A percentile compares a stretch with the other conserved stretches of the same genome.
Evolutionary conservation across 495 filamentous ascomycete species (phyloP).

Genomic region (Echria macrotheca): DNA sequence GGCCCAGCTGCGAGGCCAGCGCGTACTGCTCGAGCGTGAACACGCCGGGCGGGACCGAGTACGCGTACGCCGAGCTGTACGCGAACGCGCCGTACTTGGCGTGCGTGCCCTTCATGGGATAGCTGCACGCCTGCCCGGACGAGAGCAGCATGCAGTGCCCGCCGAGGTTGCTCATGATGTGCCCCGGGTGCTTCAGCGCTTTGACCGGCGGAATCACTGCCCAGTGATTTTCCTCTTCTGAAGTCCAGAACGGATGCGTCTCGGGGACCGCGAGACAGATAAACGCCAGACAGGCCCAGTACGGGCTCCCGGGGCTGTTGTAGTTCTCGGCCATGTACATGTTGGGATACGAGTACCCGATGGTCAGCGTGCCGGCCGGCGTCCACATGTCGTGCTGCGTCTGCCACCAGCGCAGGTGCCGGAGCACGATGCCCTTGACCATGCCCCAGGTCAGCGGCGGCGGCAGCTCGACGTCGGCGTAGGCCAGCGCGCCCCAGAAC

Average conservation of each 20-base stretch:
- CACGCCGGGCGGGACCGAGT: slow-evolving; percentile 69
- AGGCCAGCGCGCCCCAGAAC: slow-evolving; percentile 74
- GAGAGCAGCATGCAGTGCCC: slow-evolving; percentile 68
- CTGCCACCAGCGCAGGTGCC: slow-evolving; percentile 75
- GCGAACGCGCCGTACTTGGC: slow-evolving; percentile 79
- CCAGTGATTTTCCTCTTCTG: slow-evolving; percentile 56
- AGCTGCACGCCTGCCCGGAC: slow-evolving; percentile 71
- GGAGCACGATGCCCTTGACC: slow-evolving; percentile 66
- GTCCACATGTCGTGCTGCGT: slow-evolving; percentile 68
- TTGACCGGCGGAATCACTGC: slow-evolving; percentile 47
- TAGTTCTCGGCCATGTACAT: slow-evolving; percentile 77
- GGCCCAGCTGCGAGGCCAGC: slow-evolving; percentile 65
- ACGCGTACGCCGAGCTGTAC: slow-evolving; percentile 68
- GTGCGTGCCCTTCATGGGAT: slow-evolving; percentile 71
- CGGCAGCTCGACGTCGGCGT: slow-evolving; percentile 67
- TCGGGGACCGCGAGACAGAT: slow-evolving; percentile 62
- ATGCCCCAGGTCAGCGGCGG: slow-evolving; percentile 68
- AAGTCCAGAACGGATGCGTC: slow-evolving; percentile 70
- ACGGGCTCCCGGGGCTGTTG: slow-evolving; percentile 63
- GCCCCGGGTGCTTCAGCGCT: slow-evolving; percentile 58
- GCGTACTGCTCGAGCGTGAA: slow-evolving; percentile 72
- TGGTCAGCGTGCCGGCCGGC: slow-evolving; percentile 63
- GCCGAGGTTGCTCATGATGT: slow-evolving; percentile 59
- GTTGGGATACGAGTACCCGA: slow-evolving; percentile 74
- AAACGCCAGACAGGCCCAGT: slow-evolving; percentile 76